Conservation (phyloP, 148 eudicot genomes). For the Mesembryanthemum crystallinum region DNA sequence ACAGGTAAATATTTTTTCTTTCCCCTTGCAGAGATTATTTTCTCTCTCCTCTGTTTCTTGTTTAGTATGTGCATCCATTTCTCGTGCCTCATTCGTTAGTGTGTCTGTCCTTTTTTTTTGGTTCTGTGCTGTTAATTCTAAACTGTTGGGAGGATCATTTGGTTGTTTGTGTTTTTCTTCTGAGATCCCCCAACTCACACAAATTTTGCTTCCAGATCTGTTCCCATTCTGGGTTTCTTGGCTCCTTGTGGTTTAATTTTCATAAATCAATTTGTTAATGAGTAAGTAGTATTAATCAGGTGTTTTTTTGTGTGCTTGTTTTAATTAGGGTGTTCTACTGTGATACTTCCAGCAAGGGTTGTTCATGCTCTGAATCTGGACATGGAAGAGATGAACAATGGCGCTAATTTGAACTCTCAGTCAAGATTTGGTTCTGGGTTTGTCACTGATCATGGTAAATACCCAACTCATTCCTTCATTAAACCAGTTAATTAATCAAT, state of each 20-base stretch:
- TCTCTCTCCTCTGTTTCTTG: not conserved
- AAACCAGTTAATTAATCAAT: not conserved
- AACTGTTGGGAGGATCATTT: not conserved
- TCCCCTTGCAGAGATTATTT: not conserved
- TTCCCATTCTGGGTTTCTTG: not conserved
- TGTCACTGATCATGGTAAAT: slow-evolving; percentile 36
- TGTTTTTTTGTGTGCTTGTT: not conserved
- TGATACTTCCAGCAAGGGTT: slow-evolving; percentile 36
- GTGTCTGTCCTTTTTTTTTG: slow-evolving; percentile 6
- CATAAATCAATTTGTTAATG: too few relatives aligned
- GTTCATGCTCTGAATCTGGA: slow-evolving; percentile 38
- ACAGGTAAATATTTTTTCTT: slow-evolving; percentile 28
- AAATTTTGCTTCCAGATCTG: slow-evolving; percentile 12
- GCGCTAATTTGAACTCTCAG: slow-evolving; percentile 11
- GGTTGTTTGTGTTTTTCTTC: slow-evolving; percentile 1
- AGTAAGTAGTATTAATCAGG: not conserved
- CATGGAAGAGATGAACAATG: slow-evolving; percentile 31
- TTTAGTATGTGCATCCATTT: not conserved
- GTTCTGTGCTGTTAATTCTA: not conserved
- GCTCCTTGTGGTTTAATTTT: slow-evolving; percentile 1
- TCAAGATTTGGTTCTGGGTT: slow-evolving; percentile 19
- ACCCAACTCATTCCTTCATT: not conserved
- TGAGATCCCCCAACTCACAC: not conserved
- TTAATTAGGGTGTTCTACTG: slow-evolving; percentile 35
- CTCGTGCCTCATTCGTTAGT: slow-evolving; percentile 18